These are phyloP conservation scores for Coemansia sp. DNA, from an alignment of 192 early-diverging fungal species.

Conservation along the genomic window DNA sequence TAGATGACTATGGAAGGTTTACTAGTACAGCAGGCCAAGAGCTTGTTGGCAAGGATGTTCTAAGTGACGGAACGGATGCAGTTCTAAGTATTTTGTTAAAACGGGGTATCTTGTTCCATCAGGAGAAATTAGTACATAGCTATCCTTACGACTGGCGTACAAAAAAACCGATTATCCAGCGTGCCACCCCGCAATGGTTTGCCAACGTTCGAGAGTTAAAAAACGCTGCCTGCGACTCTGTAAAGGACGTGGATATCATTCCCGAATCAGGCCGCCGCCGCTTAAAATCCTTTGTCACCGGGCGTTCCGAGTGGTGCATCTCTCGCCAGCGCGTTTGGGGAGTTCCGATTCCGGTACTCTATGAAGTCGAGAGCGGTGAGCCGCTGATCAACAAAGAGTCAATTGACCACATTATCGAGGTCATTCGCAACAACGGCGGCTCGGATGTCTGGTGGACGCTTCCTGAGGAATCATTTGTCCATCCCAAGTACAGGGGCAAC, in stretches of 20 bases:
- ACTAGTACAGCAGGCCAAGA: slow-evolving; percentile 63
- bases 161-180: slow-evolving; percentile 74
- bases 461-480: slow-evolving; percentile 64
- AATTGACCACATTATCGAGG: slow-evolving; percentile 64
- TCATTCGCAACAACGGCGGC: slow-evolving; percentile 59
- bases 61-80: slow-evolving; percentile 59
- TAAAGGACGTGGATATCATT: slow-evolving; percentile 59
- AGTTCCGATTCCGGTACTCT: slow-evolving; percentile 78
- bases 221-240: slow-evolving; percentile 59
- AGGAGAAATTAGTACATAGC: slow-evolving; percentile 64
- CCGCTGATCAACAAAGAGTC: slow-evolving; percentile 66
- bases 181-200: slow-evolving; percentile 85
- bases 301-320: slow-evolving; percentile 81
- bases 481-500: slow-evolving; percentile 57
- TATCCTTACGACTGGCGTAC: slow-evolving; percentile 87
- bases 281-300: slow-evolving; percentile 64
- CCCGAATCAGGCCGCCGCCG: slow-evolving; percentile 63
- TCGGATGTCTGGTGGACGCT: slow-evolving; percentile 74
- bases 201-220: slow-evolving; percentile 68
- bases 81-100: slow-evolving; percentile 59
- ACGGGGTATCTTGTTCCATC: slow-evolving; percentile 49
- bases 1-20: slow-evolving; percentile 68
- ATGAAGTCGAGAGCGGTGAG: slow-evolving; percentile 61
- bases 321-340: slow-evolving; percentile 83
- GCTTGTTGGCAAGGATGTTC: slow-evolving; percentile 65